Conservation (phyloP, 75 land plant genomes). For the Gnetum montanum region DNA sequence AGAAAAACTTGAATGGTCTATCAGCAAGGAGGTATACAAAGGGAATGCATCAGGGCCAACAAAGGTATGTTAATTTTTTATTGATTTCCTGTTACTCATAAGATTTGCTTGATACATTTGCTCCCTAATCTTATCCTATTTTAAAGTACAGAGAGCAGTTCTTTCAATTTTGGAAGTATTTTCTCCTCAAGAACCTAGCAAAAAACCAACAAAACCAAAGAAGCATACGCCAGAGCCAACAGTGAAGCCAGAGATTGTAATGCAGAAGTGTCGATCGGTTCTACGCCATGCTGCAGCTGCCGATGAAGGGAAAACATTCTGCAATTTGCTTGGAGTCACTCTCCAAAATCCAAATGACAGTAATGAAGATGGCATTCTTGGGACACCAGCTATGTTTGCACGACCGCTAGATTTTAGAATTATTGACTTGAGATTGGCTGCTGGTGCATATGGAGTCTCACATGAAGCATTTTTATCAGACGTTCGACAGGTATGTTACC, state of each 20-base stretch:
- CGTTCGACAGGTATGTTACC: conserved; percentile 64
- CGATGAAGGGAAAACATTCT: conserved; percentile 64
- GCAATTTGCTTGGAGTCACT: conserved; percentile 57
- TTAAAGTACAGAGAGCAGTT: conserved; percentile 71
- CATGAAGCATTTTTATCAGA: conserved; percentile 89
- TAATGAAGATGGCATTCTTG: conserved; percentile 66
- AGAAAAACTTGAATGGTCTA: conserved; percentile 63
- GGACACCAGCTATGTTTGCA: conserved; percentile 65
- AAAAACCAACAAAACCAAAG: conserved; percentile 23
- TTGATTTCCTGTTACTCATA: neutral
- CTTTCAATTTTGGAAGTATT: conserved; percentile 53
- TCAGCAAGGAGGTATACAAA: conserved; percentile 86
- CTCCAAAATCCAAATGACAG: conserved; percentile 42
- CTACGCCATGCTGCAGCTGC: conserved; percentile 57
- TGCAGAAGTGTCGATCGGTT: conserved; percentile 64
- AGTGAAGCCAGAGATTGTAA: conserved; percentile 48
- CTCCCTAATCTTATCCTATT: neutral
- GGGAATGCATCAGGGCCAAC: conserved; percentile 98
- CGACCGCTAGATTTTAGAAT: conserved; percentile 89
- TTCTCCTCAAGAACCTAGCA: conserved; percentile 20
- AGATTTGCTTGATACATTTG: neutral
- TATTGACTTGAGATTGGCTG: conserved; percentile 79
- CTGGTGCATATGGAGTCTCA: conserved; percentile 75
- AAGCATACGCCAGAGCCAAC: conserved; percentile 14
- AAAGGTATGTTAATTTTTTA: conserved; percentile 38